phyloP scores from a whole-genome alignment of 352 stramenopile genomes.

The Globisporangium mamillatum region DNA sequence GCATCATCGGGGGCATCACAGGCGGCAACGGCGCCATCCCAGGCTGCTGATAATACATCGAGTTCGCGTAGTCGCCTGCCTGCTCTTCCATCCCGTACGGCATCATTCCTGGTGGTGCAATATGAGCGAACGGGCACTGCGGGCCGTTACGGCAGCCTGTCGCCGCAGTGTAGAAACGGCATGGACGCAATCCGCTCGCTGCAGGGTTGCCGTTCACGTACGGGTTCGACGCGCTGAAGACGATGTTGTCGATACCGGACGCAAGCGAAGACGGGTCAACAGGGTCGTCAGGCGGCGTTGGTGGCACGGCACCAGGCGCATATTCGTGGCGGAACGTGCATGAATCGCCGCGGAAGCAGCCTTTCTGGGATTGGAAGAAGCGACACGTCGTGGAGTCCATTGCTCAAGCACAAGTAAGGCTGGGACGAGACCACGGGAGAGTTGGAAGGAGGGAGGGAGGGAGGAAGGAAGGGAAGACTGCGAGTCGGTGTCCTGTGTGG shows the following conservation, averaged over 20 bases:
- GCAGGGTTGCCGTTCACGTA: slow-evolving; percentile 26
- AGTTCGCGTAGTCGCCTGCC: slow-evolving; percentile 21
- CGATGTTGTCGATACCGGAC: slow-evolving; percentile 8
- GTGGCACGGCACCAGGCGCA: neutral
- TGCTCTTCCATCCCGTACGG: slow-evolving; percentile 23
- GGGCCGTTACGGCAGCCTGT: slow-evolving; percentile 65
- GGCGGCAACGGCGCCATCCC: slow-evolving; percentile 18
- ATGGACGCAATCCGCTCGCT: slow-evolving; percentile 25
- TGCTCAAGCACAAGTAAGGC: neutral
- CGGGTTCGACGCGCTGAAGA: slow-evolving; percentile 33
- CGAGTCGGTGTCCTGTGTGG: neutral
- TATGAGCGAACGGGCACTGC: slow-evolving; percentile 56
- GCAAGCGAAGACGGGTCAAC: neutral
- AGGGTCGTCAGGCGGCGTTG: slow-evolving; percentile 1
- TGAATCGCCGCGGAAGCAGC: slow-evolving; percentile 63
- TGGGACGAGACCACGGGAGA: neutral
- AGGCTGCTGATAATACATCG: slow-evolving; percentile 19
- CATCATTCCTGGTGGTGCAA: slow-evolving; percentile 13
- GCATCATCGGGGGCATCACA: slow-evolving; percentile 29
- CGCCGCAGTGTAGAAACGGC: slow-evolving; percentile 53
- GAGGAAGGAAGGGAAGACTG: neutral
- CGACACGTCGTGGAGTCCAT: slow-evolving; percentile 35
- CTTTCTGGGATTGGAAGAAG: slow-evolving; percentile 71
- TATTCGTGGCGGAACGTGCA: slow-evolving; percentile 65
- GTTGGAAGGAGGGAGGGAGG: neutral